phyloP scores from a whole-genome alignment of 768 basidiomycete species.

The Chalciporus sphaerocephalus region DNA sequence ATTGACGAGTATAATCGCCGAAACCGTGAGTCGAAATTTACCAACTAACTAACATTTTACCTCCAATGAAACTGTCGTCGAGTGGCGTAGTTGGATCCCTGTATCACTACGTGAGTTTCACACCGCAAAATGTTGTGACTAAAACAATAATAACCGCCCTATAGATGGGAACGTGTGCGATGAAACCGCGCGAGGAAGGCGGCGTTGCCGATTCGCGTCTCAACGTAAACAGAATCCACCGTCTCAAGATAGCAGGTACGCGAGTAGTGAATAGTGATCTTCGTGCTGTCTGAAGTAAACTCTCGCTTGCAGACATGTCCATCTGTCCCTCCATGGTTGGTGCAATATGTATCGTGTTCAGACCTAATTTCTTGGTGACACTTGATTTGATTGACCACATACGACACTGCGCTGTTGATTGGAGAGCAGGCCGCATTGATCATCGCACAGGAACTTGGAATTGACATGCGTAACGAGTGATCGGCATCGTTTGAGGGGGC shows the following conservation, averaged over 20 bases:
- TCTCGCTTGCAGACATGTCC: constrained; percentile 32
- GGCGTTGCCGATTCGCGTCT: constrained; percentile 62
- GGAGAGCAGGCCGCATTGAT: constrained; percentile 62
- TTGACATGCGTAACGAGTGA: too few relatives aligned
- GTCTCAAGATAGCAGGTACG: constrained; percentile 58
- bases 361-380: not conserved
- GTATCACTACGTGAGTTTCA: constrained; percentile 17
- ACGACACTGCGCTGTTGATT: constrained; percentile 40
- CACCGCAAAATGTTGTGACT: too few relatives aligned
- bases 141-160: not conserved
- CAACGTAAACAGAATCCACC: constrained; percentile 58
- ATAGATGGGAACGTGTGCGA: constrained; percentile 63
- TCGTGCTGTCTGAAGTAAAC: not conserved
- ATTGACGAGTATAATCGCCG: constrained; percentile 27
- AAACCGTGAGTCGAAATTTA: constrained; percentile 5
- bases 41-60: too few relatives aligned
- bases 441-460: constrained; percentile 47
- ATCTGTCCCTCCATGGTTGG: constrained; percentile 29
- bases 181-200: constrained; percentile 55
- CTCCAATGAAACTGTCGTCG: not conserved
- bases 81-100: not conserved
- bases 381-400: constrained; percentile 35
- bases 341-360: constrained; percentile 9
- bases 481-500: too few relatives aligned
- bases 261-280: not conserved